A percentile compares a stretch with the other conserved stretches of the same genome.
Conservation (phyloP, 768 basidiomycete species). For the Lanmaoa rubissima region DNA sequence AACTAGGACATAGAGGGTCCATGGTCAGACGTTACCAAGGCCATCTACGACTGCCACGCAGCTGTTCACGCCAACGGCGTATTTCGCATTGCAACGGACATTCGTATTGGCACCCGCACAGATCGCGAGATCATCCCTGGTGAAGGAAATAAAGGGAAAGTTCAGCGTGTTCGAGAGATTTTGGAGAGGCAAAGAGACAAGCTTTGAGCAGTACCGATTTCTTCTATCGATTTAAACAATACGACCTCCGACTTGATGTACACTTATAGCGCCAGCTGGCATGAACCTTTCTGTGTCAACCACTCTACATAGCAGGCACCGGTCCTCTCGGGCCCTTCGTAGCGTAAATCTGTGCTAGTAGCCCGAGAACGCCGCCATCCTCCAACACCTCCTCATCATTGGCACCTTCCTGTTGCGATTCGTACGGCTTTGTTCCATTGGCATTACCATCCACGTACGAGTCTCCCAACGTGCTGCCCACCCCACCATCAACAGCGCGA, state of each 20-base stretch:
- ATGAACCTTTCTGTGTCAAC: background rate
- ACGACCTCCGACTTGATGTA: background rate
- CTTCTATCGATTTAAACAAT: background rate
- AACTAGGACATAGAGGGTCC: conserved; percentile 60
- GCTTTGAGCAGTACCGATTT: background rate
- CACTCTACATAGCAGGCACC: conserved; percentile 41
- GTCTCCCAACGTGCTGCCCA: conserved; percentile 57
- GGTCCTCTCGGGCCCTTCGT: conserved; percentile 47
- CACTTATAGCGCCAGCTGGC: no score
- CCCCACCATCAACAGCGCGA: conserved; percentile 49
- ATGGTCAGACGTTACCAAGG: conserved; percentile 79
- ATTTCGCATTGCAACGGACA: conserved; percentile 83
- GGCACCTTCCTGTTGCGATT: conserved; percentile 44
- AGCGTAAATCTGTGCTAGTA: conserved; percentile 86
- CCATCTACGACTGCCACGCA: conserved; percentile 88
- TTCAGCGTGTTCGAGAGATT: conserved; percentile 79
- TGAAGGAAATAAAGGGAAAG: conserved; percentile 76
- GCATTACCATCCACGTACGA: conserved; percentile 72
- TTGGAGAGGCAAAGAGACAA: conserved; percentile 40
- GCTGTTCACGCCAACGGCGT: conserved; percentile 79
- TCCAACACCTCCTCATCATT: conserved; percentile 65
- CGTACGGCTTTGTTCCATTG: conserved; percentile 38
- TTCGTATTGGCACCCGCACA: conserved; percentile 89
- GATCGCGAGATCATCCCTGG: conserved; percentile 63
- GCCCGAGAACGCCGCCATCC: conserved; percentile 81